phyloP scores from a whole-genome alignment of 2,329 filamentous ascomycete species.

The Aschersonia sp. region DNA sequence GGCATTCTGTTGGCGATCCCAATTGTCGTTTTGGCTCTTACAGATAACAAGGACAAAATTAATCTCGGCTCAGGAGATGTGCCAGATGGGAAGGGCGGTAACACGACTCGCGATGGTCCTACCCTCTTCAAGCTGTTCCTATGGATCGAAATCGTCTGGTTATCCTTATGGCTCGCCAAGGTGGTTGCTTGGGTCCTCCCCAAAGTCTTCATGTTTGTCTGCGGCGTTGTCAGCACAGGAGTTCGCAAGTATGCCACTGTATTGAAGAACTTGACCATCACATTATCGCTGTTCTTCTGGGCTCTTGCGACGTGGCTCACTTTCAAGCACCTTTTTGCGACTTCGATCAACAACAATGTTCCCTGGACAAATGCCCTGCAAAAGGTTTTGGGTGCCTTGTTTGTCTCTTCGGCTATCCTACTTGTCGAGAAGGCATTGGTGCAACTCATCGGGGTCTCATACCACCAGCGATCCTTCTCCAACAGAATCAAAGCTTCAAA shows the following conservation, averaged over 20 bases:
- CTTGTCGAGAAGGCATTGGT: constrained; percentile 67
- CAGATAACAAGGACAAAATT: constrained; percentile 22
- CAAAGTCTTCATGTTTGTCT: constrained; percentile 51
- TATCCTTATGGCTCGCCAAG: constrained; percentile 53
- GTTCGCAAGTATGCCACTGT: constrained; percentile 58
- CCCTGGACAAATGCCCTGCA: constrained; percentile 44
- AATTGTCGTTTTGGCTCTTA: constrained; percentile 38
- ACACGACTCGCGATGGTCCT: constrained; percentile 18
- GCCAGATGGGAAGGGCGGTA: constrained; percentile 6
- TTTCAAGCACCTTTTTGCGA: constrained; percentile 39
- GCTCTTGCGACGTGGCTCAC: constrained; percentile 46
- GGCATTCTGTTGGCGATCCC: constrained; percentile 46
- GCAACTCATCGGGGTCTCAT: constrained; percentile 72
- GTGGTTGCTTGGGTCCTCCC: constrained; percentile 47
- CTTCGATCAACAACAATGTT: constrained; percentile 17
- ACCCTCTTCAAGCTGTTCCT: constrained; percentile 48
- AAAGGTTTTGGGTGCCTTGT: constrained; percentile 49
- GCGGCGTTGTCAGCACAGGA: constrained; percentile 53
- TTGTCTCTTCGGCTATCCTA: constrained; percentile 56
- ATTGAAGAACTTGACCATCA: constrained; percentile 47
- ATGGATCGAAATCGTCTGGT: constrained; percentile 57
- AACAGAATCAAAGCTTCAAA: constrained; percentile 81
- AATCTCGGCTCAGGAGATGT: constrained; percentile 17
- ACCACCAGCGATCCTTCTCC: constrained; percentile 73
- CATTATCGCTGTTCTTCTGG: constrained; percentile 56